Conservation (phyloP, 1,284 basidiomycete species). For the Lignosus rhinocerotis region DNA sequence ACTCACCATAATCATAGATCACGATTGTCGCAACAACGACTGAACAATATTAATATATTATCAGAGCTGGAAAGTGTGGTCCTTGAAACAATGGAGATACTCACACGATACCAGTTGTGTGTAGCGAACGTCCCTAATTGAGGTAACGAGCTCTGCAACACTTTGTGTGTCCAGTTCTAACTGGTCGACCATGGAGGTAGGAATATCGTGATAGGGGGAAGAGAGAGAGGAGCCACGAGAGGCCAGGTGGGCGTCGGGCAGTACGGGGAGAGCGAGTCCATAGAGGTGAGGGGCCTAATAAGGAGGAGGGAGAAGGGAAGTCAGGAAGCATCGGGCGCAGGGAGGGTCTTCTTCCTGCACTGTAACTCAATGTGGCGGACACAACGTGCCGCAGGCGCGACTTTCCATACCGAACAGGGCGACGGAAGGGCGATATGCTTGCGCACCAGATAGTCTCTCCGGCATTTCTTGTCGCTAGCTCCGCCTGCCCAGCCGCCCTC, state of each 20-base stretch:
- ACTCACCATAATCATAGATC: constrained; percentile 29
- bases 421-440: neutral
- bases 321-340: neutral
- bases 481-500: neutral
- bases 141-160: neutral
- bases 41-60: neutral
- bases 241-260: neutral
- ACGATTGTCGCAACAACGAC: constrained; percentile 27
- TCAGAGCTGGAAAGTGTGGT: constrained; percentile 3
- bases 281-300: neutral
- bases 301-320: constrained; percentile 1
- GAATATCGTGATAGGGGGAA: neutral
- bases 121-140: constrained; percentile 4
- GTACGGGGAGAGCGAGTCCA: neutral
- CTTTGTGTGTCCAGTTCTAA: neutral
- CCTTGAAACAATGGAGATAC: neutral
- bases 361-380: constrained; percentile 2
- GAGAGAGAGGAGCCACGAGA: neutral
- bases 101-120: constrained; percentile 11
- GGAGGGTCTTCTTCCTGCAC: neutral
- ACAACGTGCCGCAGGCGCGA: neutral
- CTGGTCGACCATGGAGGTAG: constrained; percentile 3
- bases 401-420: neutral
- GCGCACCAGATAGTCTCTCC: neutral
- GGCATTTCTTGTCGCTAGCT: neutral